phyloP scores from a whole-genome alignment of 2,329 filamentous ascomycete genomes.

The Botryotinia globosa region DNA sequence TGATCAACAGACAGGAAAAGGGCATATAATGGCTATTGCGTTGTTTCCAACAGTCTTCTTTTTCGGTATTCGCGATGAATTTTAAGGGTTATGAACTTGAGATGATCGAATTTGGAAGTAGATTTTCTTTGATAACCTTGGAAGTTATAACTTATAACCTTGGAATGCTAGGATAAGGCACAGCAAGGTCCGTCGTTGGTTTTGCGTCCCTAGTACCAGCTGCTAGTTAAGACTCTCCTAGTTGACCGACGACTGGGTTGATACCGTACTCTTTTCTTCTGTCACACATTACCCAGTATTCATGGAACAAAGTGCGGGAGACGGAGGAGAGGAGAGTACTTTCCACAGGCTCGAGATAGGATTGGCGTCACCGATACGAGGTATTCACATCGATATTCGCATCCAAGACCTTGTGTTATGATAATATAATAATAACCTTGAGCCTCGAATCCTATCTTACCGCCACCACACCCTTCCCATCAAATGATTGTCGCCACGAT shows the following conservation, averaged over 20 bases:
- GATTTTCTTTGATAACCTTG: not conserved
- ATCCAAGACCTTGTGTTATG: not conserved
- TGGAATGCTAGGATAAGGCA: not conserved
- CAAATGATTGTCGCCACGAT: conserved; percentile 4
- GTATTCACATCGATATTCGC: not conserved
- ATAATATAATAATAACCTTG: not conserved
- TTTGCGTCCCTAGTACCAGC: no score
- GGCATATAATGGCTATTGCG: not conserved
- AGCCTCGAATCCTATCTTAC: conserved; percentile 3
- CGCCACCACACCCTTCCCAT: not conserved
- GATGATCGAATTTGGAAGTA: not conserved
- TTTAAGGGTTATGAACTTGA: not conserved
- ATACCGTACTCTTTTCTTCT: not conserved
- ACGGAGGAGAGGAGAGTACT: no score
- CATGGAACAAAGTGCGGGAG: not conserved
- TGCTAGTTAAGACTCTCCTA: not conserved
- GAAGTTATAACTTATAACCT: no score
- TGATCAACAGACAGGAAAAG: not conserved
- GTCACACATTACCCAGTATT: not conserved
- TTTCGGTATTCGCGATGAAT: not conserved
- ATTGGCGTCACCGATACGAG: not conserved
- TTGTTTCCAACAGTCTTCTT: not conserved
- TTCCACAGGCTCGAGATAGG: not conserved
- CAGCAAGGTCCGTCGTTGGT: not conserved
- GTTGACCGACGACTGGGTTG: not conserved